These are phyloP conservation scores for Westerdykella sp. DNA, from an alignment of 2,329 filamentous ascomycete species.

Conservation along the genomic window DNA sequence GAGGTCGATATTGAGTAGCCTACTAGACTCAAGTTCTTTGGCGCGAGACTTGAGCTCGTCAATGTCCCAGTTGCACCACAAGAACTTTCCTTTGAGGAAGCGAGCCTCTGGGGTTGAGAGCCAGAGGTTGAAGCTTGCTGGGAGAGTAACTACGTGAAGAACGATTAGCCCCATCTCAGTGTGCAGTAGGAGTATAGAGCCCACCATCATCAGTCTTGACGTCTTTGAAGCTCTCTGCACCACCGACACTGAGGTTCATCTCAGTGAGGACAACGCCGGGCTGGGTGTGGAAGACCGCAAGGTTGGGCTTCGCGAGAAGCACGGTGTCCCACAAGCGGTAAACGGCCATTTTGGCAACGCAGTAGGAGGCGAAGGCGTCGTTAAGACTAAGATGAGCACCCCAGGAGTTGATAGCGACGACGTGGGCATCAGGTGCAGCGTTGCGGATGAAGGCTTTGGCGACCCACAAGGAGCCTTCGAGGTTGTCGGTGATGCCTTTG, in stretches of 20 bases:
- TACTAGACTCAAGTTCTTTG: constrained; percentile 21
- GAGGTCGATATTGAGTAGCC: constrained; percentile 20
- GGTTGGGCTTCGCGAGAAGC: constrained; percentile 30
- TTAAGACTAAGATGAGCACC: constrained; percentile 13
- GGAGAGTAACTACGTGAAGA: constrained; percentile 11
- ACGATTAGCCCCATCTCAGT: background rate
- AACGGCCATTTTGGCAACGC: constrained; percentile 32
- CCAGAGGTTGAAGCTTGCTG: constrained; percentile 29
- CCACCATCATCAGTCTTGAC: constrained; percentile 14
- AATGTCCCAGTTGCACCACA: constrained; percentile 29
- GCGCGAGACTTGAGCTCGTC: constrained; percentile 19
- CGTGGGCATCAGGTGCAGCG: constrained; percentile 12
- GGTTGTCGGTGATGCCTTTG: constrained; percentile 9
- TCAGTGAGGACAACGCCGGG: constrained; percentile 40
- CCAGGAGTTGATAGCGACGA: constrained; percentile 16
- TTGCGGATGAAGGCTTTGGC: constrained; percentile 18
- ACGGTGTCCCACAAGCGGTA: constrained; percentile 35
- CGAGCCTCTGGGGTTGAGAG: constrained; percentile 18
- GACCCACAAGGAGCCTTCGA: constrained; percentile 13
- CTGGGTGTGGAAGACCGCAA: constrained; percentile 38
- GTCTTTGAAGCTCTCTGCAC: constrained; percentile 5
- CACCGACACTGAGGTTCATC: constrained; percentile 20
- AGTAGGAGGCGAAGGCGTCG: constrained; percentile 23
- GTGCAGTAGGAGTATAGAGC: background rate
- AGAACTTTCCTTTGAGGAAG: constrained; percentile 14